Evolutionary conservation across 495 filamentous ascomycete genomes (phyloP).

Genomic region (Penicillium lividum): DNA sequence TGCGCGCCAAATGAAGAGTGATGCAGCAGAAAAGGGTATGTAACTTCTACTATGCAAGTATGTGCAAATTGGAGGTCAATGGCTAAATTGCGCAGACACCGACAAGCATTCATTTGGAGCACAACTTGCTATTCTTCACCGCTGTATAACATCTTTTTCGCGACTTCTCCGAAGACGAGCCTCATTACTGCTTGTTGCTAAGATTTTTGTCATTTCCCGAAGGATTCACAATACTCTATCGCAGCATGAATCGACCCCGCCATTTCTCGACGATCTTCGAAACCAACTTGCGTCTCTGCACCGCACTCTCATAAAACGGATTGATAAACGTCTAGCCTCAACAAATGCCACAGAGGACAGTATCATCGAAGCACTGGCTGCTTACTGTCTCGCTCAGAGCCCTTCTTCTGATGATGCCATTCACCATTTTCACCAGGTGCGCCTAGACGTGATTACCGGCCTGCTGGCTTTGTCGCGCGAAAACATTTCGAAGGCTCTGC

Average conservation of each 20-base stretch:
- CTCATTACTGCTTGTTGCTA: slow-evolving; percentile 68
- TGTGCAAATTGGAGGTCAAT: slow-evolving; percentile 7
- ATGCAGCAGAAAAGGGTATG: slow-evolving; percentile 48
- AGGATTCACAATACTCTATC: slow-evolving; percentile 67
- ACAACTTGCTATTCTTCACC: slow-evolving; percentile 63
- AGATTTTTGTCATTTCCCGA: slow-evolving; percentile 76
- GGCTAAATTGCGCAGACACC: slow-evolving; percentile 43
- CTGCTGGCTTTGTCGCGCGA: slow-evolving; percentile 49
- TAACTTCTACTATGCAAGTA: not conserved
- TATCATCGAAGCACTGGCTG: slow-evolving; percentile 71
- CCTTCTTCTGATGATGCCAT: slow-evolving; percentile 80
- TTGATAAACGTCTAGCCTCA: slow-evolving; percentile 67
- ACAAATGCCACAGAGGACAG: slow-evolving; percentile 47
- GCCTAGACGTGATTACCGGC: slow-evolving; percentile 63
- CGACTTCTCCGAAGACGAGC: slow-evolving; percentile 59
- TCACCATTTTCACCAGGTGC: slow-evolving; percentile 74
- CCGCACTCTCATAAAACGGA: slow-evolving; percentile 59
- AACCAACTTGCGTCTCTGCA: slow-evolving; percentile 62
- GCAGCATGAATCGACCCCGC: slow-evolving; percentile 48
- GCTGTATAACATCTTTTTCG: slow-evolving; percentile 54
- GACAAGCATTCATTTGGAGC: slow-evolving; percentile 58
- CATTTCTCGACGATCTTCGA: slow-evolving; percentile 61
- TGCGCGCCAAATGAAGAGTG: slow-evolving; percentile 57
- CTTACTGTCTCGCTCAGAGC: slow-evolving; percentile 80
- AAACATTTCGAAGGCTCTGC: slow-evolving; percentile 62